These are phyloP conservation scores for Antrodiella citrinella DNA, from an alignment of 768 basidiomycete species.

Conservation along the genomic window DNA sequence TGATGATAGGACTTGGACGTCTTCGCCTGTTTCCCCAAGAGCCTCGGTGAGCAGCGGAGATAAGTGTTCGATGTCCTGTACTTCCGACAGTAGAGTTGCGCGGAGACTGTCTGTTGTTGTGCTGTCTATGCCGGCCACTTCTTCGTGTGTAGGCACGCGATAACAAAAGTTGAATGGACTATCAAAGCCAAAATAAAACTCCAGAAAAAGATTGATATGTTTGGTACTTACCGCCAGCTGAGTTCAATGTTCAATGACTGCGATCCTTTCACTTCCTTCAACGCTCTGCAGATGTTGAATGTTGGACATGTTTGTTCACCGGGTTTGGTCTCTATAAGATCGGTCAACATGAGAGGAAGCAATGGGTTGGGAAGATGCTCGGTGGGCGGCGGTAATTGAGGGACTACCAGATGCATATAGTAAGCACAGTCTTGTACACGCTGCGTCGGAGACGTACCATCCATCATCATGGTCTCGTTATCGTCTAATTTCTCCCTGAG, in stretches of 20 bases:
- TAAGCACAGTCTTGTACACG: neutral
- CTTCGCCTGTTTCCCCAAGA: too few species aligned
- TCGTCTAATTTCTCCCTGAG: slow-evolving; percentile 51
- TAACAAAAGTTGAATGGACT: slow-evolving; percentile 22
- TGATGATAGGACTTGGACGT: too few species aligned
- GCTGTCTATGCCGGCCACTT: slow-evolving; percentile 12
- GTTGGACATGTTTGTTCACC: too few species aligned
- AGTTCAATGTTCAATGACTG: slow-evolving; percentile 51
- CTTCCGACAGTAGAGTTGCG: slow-evolving; percentile 3
- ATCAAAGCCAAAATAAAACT: neutral
- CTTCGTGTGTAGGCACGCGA: slow-evolving; percentile 20
- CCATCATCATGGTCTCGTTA: slow-evolving; percentile 43
- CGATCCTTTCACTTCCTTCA: slow-evolving; percentile 52
- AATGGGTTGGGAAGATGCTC: slow-evolving; percentile 28
- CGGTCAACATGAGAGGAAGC: too few species aligned
- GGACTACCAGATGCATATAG: slow-evolving; percentile 33
- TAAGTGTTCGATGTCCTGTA: neutral
- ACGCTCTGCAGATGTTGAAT: too few species aligned
- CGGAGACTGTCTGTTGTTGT: slow-evolving; percentile 4
- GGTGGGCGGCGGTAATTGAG: slow-evolving; percentile 46
- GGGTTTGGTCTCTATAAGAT: too few species aligned
- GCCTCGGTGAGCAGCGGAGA: too few species aligned
- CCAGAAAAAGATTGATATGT: neutral
- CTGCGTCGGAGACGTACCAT: slow-evolving; percentile 34
- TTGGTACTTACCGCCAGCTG: slow-evolving; percentile 50